These are phyloP conservation scores for Psilocybe subaeruginosa DNA, from an alignment of 768 basidiomycete species.

Conservation along the genomic window DNA sequence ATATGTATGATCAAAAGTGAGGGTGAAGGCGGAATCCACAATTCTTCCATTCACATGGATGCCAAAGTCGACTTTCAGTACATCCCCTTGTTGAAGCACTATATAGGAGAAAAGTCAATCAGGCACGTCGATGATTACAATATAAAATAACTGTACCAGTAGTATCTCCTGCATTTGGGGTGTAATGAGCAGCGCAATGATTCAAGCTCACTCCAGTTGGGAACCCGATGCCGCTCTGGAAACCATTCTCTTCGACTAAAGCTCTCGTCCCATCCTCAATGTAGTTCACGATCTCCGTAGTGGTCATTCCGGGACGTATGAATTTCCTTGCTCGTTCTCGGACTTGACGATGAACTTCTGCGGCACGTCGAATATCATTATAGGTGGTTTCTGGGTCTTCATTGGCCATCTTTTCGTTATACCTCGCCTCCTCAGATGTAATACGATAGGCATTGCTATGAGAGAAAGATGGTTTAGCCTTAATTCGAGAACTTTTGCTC, in stretches of 20 bases:
- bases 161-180: slow-evolving; percentile 92
- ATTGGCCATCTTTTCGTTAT: slow-evolving; percentile 75
- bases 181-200: slow-evolving; percentile 95
- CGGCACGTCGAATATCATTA: slow-evolving; percentile 85
- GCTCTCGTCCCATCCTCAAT: slow-evolving; percentile 93
- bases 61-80: slow-evolving; percentile 96
- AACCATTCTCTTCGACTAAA: slow-evolving; percentile 87
- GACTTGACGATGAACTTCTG: slow-evolving; percentile 96
- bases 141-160: slow-evolving; percentile 50
- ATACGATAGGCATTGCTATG: slow-evolving; percentile 83
- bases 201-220: slow-evolving; percentile 95
- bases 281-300: slow-evolving; percentile 91
- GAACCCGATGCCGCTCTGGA: slow-evolving; percentile 90
- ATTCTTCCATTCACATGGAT: slow-evolving; percentile 98
- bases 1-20: slow-evolving; percentile 88
- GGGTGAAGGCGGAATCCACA: slow-evolving; percentile 93
- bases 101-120: slow-evolving; percentile 1
- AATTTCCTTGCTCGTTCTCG: slow-evolving; percentile 77
- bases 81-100: slow-evolving; percentile 85
- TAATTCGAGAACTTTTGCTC: background rate
- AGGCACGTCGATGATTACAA: slow-evolving; percentile 11
- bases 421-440: slow-evolving; percentile 89
- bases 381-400: slow-evolving; percentile 88
- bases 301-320: slow-evolving; percentile 91
- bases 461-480: slow-evolving; percentile 5